Percentiles rank a stretch among this genome's conserved stretches.
These are phyloP conservation scores for Sphenostylis stenocarpa DNA, from an alignment of 306 rosid genomes.

Conservation along the genomic window DNA sequence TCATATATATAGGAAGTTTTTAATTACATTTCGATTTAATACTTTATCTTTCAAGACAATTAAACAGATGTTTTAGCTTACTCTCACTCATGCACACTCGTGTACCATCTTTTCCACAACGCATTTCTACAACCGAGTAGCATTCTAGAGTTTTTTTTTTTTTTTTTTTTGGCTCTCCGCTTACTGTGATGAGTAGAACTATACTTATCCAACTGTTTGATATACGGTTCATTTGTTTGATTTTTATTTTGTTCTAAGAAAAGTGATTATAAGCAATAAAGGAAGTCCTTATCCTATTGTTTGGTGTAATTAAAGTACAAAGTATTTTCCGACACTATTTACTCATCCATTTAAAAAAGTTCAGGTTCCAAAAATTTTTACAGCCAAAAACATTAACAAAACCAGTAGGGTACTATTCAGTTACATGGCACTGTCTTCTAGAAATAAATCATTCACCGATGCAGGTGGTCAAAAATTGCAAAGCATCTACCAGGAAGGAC, in stretches of 20 bases:
- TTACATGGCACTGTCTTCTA: background rate
- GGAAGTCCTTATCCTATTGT: background rate
- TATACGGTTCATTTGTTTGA: background rate
- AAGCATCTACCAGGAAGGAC: slow-evolving; percentile 67
- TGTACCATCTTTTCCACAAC: background rate
- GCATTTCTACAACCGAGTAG: background rate
- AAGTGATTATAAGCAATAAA: background rate
- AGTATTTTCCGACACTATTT: background rate
- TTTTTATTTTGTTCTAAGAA: background rate
- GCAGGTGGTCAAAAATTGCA: slow-evolving; percentile 94
- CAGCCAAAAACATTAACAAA: background rate
- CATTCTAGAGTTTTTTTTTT: background rate
- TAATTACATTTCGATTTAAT: background rate
- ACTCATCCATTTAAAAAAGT: background rate
- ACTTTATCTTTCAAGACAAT: background rate
- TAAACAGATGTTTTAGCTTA: background rate
- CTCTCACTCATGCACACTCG: background rate
- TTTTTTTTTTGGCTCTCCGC: background rate
- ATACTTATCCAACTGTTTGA: background rate
- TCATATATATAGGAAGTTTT: slow-evolving; percentile 6
- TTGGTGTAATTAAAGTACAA: background rate
- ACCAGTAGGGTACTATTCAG: background rate
- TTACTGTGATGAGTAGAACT: background rate
- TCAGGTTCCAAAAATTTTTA: background rate
- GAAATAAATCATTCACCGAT: slow-evolving; percentile 19